Base-by-base conservation (phyloP, 2,329 filamentous ascomycete genomes). In the Triangularia verruculosa region DNA sequence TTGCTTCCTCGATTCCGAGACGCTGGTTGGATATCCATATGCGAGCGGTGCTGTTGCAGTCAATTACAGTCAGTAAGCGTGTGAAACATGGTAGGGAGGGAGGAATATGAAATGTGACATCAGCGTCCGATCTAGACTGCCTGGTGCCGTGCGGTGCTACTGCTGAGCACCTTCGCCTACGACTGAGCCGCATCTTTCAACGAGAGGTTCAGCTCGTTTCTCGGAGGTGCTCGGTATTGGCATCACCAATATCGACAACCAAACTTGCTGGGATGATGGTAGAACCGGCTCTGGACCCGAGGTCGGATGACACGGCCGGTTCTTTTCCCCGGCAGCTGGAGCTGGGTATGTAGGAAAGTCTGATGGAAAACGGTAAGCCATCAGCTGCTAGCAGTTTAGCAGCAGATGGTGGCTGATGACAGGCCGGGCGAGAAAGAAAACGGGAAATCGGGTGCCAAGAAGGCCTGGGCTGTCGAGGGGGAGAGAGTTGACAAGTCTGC, bases 171-270 rank as follows among this genome's bases (percentile, higher is more conserved):
- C 25, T 32, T 52, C 30, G 39, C 59, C n/a, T 12, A 32, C 34
- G 51, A 61, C 30, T 54, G 64, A 66, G 64, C 61, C 61, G 64
- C 64, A 63, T 47, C 17, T 47, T 54, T 6, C 32, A 17, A 32
- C 4, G 30, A 39, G 17, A 54, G 20, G 30, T 47, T 25, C 43
- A n/a, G 24, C n/a, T 17, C n/a, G 39, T 7, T 20, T 17, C 24
- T 22, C 58, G 47, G 47, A 25, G 24, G 13, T 32, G 25, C 15
- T 22, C n/a, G 24, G 27, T 32, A 55, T 32, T 32, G 43, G n/a
- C 58, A 43, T 60, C 57, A 4, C 13, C 12, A n/a, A 25, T 34
- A 34, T 13, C 34, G 17, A 39, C 34, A n/a, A 39, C 34, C 34
- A 15, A 15, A 39, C 34, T 39, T 39, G 39, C 39, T 22, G 39